Percentiles rank a stretch among this genome's conserved stretches.
phyloP scores from a whole-genome alignment of 148 eudicot genomes.

The Rhododendron williamsianum region DNA sequence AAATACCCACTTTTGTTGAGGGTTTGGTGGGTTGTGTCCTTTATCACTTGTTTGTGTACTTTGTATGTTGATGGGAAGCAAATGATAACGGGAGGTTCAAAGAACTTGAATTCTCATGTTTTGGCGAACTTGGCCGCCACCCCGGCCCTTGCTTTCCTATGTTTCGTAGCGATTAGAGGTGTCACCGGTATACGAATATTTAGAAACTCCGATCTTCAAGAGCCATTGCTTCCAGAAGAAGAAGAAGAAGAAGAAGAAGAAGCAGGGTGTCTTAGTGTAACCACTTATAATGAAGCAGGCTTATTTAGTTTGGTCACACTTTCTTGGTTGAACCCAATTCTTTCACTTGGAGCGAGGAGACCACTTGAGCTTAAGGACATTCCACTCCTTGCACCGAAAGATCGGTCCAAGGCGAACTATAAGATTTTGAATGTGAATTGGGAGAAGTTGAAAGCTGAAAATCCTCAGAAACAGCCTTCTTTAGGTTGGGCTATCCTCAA shows the following conservation, averaged over 20 bases:
- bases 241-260: conserved; percentile 40
- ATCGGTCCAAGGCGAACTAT: conserved; percentile 73
- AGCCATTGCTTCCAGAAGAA: conserved; percentile 62
- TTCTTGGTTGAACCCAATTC: conserved; percentile 89
- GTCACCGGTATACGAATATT: conserved; percentile 53
- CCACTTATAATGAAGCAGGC: conserved; percentile 80
- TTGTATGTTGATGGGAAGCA: conserved; percentile 60
- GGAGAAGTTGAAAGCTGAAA: conserved; percentile 67
- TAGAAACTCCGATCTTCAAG: conserved; percentile 69
- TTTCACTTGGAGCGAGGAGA: conserved; percentile 76
- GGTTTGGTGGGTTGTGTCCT: conserved; percentile 90
- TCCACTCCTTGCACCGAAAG: conserved; percentile 85
- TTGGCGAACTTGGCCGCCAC: conserved; percentile 50
- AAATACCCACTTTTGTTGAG: conserved; percentile 63
- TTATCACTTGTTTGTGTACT: conserved; percentile 48
- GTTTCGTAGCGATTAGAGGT: conserved; percentile 64
- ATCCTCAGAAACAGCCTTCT: conserved; percentile 54
- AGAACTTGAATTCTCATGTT: conserved; percentile 59
- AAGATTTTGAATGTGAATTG: conserved; percentile 67
- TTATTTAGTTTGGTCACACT: conserved; percentile 70
- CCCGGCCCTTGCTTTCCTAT: conserved; percentile 75
- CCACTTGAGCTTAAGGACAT: conserved; percentile 86
- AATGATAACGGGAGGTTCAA: conserved; percentile 50
- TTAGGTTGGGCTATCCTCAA: conserved; percentile 74
- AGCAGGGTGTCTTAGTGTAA: conserved; percentile 71